Evolutionary conservation across 192 early-diverging fungal species (phyloP), one percentile per base, ranked within the genome.

Genomic region (Podila verticillata): DNA sequence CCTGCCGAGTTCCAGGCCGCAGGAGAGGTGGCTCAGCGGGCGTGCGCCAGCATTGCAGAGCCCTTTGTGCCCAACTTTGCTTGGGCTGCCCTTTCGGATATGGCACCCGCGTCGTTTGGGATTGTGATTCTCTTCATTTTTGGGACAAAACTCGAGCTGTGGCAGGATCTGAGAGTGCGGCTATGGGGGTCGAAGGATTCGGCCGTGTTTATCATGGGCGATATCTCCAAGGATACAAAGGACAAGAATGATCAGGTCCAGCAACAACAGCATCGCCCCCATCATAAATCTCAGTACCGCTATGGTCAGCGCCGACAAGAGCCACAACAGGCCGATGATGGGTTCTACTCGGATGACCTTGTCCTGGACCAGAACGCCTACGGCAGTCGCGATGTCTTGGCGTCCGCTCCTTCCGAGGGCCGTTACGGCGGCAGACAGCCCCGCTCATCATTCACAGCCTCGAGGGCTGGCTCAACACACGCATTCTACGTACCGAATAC

Each of bases 121-220:
- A 49, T 63, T 28, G 51, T 64, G 1, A 31, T 72, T 5, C 4
- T 72, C 5, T n/a, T 72, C 57, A 80, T 72, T 22, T 80, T 80
- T 59, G 77, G 77, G 5, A 30, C 65, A 61, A 72, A 63, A 44
- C 2, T 72, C 19, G 77, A 72, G 70, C 48, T 80, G 24, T 80
- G 77, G 77, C 61, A 68, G 61, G 77, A 80, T 49, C 29, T 80
- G 0, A 13, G 13, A 5, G 10, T 35, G 7, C 35, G 59, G 13
- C 20, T 72, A 12, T 65, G 63, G 44, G 63, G 70, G n/a, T 26
- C 51, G 13, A 30, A 35, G 39, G 66, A 74, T 13, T 17, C 36
- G 12, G 56, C 72, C 5, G 48, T 66, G 24, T 62, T 74, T 61
- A 34, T 58, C 29, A 74, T 63, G 73, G 61, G 48, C 29, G 73